These are phyloP conservation scores for Fraxinus nigra DNA, from an alignment of 305 asterid genomes.

Conservation along the genomic window DNA sequence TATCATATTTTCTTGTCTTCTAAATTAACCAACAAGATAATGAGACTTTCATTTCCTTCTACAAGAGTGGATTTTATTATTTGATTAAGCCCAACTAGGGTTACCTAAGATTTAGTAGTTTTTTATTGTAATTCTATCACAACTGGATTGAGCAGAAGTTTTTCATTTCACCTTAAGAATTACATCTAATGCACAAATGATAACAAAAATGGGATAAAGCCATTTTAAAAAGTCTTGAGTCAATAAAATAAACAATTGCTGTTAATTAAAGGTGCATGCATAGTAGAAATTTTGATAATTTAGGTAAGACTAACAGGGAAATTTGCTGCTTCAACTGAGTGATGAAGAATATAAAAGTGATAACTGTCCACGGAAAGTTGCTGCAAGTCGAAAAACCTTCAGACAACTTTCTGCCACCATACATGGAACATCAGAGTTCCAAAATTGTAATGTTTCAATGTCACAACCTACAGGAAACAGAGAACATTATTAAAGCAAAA, in stretches of 20 bases:
- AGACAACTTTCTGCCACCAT: not conserved
- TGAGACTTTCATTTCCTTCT: not conserved
- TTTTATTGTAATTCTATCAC: not conserved
- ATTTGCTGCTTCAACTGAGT: slow-evolving; percentile 11
- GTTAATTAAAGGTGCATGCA: not conserved
- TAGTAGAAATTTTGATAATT: not conserved
- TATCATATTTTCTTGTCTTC: not conserved
- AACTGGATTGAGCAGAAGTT: not conserved
- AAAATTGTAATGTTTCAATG: slow-evolving; percentile 1
- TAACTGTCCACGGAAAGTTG: not conserved
- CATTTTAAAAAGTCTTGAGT: not conserved
- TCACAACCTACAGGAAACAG: slow-evolving; percentile 8
- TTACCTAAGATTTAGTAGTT: not conserved
- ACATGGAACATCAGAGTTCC: not conserved
- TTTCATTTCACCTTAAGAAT: not conserved
- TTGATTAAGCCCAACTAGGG: not conserved
- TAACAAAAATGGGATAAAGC: not conserved
- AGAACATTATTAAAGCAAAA: not conserved
- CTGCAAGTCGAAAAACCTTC: not conserved
- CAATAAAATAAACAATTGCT: slow-evolving; percentile 4
- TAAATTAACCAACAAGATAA: not conserved
- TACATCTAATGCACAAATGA: not conserved
- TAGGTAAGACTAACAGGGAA: not conserved
- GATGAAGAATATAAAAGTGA: not conserved
- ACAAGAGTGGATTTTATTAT: not conserved